Conservation (phyloP, 164 flowering plant genomes). For the Litsea cubeba region DNA sequence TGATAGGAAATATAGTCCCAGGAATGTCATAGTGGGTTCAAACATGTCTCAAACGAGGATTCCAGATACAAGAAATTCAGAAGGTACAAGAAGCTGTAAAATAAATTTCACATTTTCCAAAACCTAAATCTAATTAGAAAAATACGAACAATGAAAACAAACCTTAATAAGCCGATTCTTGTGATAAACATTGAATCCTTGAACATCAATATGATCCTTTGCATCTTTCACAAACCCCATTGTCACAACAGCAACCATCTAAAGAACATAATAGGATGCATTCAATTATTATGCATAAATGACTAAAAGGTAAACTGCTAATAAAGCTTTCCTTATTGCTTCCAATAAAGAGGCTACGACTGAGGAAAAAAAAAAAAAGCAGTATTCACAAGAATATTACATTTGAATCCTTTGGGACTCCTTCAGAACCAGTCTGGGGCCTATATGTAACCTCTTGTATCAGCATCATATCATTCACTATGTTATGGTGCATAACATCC, state of each 20-base stretch:
- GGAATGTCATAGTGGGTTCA: too few species aligned
- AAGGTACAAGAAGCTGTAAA: too few species aligned
- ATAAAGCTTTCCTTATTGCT: not conserved
- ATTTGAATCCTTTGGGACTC: slow-evolving; percentile 46
- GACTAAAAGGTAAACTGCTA: not conserved
- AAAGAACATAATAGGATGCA: slow-evolving; percentile 7
- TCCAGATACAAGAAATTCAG: too few species aligned
- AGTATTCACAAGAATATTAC: slow-evolving; percentile 17
- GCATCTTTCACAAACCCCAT: slow-evolving; percentile 99
- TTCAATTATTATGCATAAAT: not conserved
- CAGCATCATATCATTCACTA: slow-evolving; percentile 90
- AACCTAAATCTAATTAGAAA: not conserved
- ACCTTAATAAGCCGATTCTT: slow-evolving; percentile 97
- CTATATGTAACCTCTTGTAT: slow-evolving; percentile 57
- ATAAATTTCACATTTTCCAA: too few species aligned
- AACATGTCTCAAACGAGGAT: too few species aligned
- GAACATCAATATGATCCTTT: slow-evolving; percentile 77
- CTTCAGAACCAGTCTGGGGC: slow-evolving; percentile 58
- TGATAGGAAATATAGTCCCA: too few species aligned
- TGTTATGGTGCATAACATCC: slow-evolving; percentile 88
- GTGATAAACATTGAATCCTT: slow-evolving; percentile 97
- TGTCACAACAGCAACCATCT: slow-evolving; percentile 79
- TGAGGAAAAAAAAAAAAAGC: not conserved
- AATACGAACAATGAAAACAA: not conserved
- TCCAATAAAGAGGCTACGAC: not conserved